These are phyloP conservation scores for Bimuria novae-zelandiae DNA, from an alignment of 2,329 filamentous ascomycete genomes.

Conservation along the genomic window DNA sequence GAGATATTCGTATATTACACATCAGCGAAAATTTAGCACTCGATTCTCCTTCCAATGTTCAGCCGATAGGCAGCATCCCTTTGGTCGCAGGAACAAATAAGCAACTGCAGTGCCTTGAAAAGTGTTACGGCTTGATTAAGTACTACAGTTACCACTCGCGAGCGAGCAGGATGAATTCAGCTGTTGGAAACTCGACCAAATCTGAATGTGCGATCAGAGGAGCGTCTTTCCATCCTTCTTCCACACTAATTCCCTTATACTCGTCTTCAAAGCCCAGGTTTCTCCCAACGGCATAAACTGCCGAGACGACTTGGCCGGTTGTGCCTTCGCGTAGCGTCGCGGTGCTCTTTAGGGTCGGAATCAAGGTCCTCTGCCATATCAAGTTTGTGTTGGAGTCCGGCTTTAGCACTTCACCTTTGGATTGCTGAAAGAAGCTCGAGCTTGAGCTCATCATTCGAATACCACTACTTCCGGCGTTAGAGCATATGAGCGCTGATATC, in stretches of 20 bases:
- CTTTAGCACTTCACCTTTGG: constrained; percentile 28
- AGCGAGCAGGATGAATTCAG: background rate
- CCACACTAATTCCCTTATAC: constrained; percentile 22
- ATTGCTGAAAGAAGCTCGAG: background rate
- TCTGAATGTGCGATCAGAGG: constrained; percentile 15
- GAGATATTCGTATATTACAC: background rate
- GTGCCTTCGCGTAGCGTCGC: background rate
- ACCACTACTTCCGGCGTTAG: constrained; percentile 35
- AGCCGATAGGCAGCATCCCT: too few species aligned
- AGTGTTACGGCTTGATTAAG: too few species aligned
- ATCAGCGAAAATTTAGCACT: background rate
- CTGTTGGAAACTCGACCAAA: background rate
- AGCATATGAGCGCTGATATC: constrained; percentile 25
- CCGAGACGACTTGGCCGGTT: constrained; percentile 16
- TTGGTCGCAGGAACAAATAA: too few species aligned
- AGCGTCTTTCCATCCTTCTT: constrained; percentile 27
- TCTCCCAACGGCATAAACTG: constrained; percentile 31
- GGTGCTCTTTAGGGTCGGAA: constrained; percentile 27
- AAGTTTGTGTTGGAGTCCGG: constrained; percentile 44
- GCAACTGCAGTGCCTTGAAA: too few species aligned
- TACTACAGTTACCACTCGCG: background rate
- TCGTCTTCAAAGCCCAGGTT: constrained; percentile 14
- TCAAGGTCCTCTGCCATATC: constrained; percentile 40
- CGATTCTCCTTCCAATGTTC: too few species aligned
- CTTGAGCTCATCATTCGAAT: constrained; percentile 17